These are phyloP conservation scores for Torrubiella hemipterigena DNA, from an alignment of 2,329 filamentous ascomycete species.

Conservation along the genomic window DNA sequence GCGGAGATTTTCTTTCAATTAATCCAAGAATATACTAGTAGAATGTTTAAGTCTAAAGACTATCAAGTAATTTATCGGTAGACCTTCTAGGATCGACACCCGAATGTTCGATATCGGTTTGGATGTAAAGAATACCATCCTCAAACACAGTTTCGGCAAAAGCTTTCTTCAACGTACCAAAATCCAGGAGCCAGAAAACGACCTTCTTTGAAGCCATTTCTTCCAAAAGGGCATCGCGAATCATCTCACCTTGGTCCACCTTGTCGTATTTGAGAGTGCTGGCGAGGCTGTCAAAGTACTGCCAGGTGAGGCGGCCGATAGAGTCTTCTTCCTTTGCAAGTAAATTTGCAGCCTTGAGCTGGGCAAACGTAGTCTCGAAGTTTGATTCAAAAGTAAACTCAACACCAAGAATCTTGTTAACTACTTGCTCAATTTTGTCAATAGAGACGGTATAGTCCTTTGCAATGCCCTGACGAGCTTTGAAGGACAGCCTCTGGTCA, in stretches of 20 bases:
- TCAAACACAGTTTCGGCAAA: conserved; percentile 38
- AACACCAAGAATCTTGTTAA: conserved; percentile 25
- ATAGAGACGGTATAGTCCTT: conserved; percentile 31
- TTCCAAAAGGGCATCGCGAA: conserved; percentile 36
- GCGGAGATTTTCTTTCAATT: too few species aligned
- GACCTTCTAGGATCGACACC: conserved; percentile 1
- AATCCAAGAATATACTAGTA: neutral
- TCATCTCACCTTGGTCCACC: conserved; percentile 34
- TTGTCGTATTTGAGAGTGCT: conserved; percentile 28
- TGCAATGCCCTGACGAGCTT: conserved; percentile 29
- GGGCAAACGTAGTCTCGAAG: conserved; percentile 30
- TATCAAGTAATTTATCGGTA: conserved; percentile 22
- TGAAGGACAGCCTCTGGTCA: conserved; percentile 32
- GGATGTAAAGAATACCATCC: conserved; percentile 36
- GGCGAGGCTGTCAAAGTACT: conserved; percentile 32
- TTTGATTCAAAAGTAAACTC: conserved; percentile 34
- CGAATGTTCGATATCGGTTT: conserved; percentile 19
- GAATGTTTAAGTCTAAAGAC: conserved; percentile 19
- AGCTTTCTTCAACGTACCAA: conserved; percentile 21
- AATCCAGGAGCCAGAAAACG: conserved; percentile 33
- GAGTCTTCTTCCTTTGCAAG: conserved; percentile 28
- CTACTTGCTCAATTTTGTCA: conserved; percentile 20
- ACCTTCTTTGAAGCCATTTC: conserved; percentile 29
- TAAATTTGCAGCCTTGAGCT: conserved; percentile 19
- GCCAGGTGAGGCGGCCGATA: conserved; percentile 25